Conservation (phyloP, 495 filamentous ascomycete genomes). For the Hypomontagnella monticulosa region DNA sequence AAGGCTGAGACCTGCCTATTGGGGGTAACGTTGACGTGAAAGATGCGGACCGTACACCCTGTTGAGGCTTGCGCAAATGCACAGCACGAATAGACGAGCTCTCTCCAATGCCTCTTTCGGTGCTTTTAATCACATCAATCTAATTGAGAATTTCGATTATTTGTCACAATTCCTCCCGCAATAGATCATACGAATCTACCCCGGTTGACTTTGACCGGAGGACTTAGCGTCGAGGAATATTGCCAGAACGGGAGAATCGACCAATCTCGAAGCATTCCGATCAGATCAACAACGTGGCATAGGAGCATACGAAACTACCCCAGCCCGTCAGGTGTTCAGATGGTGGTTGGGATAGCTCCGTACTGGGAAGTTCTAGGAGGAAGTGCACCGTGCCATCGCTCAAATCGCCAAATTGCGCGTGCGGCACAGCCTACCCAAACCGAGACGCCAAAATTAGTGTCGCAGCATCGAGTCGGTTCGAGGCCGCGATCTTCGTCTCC, state of each 20-base stretch:
- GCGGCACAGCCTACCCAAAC: slow-evolving; percentile 30
- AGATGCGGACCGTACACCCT: slow-evolving; percentile 18
- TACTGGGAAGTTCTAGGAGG: slow-evolving; percentile 13
- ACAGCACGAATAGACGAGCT: neutral
- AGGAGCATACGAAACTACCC: slow-evolving; percentile 37
- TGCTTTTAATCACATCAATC: neutral
- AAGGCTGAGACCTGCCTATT: slow-evolving; percentile 17
- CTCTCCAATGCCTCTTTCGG: neutral
- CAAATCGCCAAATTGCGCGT: slow-evolving; percentile 33
- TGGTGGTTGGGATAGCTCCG: slow-evolving; percentile 5
- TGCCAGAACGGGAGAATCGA: slow-evolving; percentile 18
- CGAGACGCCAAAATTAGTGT: slow-evolving; percentile 27
- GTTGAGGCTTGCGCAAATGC: slow-evolving; percentile 5
- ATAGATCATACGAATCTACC: neutral
- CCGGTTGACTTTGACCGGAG: neutral
- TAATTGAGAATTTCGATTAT: slow-evolving; percentile 1
- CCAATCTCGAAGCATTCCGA: slow-evolving; percentile 33
- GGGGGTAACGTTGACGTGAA: slow-evolving; percentile 14
- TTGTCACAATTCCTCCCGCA: neutral
- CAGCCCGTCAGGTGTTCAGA: slow-evolving; percentile 2
- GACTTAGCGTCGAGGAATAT: slow-evolving; percentile 27
- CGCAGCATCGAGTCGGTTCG: slow-evolving; percentile 35
- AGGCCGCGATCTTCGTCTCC: slow-evolving; percentile 35
- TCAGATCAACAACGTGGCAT: slow-evolving; percentile 33
- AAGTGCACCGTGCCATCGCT: slow-evolving; percentile 4